Percentiles rank a stretch among this genome's conserved stretches.
Conservation (phyloP, 23 red algal genomes). For the Cyanidioschyzon merolae region DNA sequence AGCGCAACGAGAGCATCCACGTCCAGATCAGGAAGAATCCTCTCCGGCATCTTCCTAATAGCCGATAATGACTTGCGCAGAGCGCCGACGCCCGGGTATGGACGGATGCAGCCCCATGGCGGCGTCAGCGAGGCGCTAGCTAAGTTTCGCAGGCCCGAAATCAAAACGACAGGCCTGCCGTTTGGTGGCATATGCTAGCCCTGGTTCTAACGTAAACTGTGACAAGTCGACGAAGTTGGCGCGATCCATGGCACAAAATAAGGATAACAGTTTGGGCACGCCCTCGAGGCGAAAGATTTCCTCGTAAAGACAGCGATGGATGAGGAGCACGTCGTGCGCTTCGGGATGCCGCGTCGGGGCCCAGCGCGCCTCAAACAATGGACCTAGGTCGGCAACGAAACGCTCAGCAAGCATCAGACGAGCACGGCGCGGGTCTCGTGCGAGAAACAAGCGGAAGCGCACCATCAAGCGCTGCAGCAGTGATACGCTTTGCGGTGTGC, state of each 20-base stretch:
- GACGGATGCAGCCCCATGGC: no score
- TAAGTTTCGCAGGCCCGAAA: not conserved
- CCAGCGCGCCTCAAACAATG: slow-evolving; percentile 32
- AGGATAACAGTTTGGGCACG: slow-evolving; percentile 39
- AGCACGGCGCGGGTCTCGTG: slow-evolving; percentile 27
- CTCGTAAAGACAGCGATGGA: slow-evolving; percentile 51
- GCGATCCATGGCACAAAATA: slow-evolving; percentile 65
- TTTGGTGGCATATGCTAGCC: not conserved
- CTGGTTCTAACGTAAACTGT: not conserved
- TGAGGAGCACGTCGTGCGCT: slow-evolving; percentile 19
- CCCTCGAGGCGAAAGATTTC: slow-evolving; percentile 43
- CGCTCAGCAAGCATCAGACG: slow-evolving; percentile 41
- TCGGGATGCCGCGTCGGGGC: slow-evolving; percentile 3
- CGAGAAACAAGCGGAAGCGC: slow-evolving; percentile 36
- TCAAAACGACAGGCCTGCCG: slow-evolving; percentile 1
- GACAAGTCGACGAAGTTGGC: slow-evolving; percentile 28
- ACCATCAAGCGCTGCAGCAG: slow-evolving; percentile 39
- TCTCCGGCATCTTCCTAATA: no score
- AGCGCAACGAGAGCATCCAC: not conserved
- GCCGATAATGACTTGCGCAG: no score
- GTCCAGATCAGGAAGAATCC: not conserved
- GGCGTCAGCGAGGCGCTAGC: not conserved
- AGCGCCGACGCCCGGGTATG: no score
- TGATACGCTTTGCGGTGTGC: not conserved
- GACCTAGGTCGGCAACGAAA: slow-evolving; percentile 38